Evolutionary conservation across 2,329 filamentous ascomycete genomes (phyloP).

Genomic region (Neophaeococcomyces mojaviensis): DNA sequence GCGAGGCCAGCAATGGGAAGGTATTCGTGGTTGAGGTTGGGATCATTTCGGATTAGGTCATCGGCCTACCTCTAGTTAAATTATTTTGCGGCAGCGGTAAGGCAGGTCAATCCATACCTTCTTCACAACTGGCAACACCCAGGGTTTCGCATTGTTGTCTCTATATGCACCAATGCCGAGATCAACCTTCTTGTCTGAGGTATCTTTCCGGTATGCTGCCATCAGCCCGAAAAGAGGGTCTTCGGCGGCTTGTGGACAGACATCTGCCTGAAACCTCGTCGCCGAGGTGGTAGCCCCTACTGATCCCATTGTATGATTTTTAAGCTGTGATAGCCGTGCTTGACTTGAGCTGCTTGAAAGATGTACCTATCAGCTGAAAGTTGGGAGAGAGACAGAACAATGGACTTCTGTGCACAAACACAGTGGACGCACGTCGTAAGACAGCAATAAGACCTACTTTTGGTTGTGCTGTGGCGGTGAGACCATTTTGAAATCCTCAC

Average conservation of each 20-base stretch:
- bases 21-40: conserved; percentile 94
- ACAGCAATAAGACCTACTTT: conserved; percentile 3
- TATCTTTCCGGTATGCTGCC: conserved; percentile 76
- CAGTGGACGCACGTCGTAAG: too few species aligned
- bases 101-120: conserved; percentile 53
- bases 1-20: conserved; percentile 86
- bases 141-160: conserved; percentile 91
- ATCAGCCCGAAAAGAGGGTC: conserved; percentile 92
- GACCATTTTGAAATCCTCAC: background rate
- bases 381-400: too few species aligned
- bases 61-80: conserved; percentile 59
- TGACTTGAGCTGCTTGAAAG: conserved; percentile 24
- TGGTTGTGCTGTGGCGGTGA: conserved; percentile 1
- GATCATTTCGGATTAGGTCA: conserved; percentile 78
- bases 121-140: conserved; percentile 92
- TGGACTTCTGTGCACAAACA: too few species aligned
- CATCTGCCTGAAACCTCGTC: conserved; percentile 66
- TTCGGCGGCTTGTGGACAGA: conserved; percentile 83
- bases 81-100: background rate
- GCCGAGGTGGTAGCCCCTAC: conserved; percentile 33
- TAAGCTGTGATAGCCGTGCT: conserved; percentile 53
- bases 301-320: conserved; percentile 62
- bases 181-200: conserved; percentile 74
- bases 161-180: conserved; percentile 92
- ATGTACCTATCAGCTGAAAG: too few species aligned